Conservation (phyloP, 345 rosid genomes). For the Firmiana major region DNA sequence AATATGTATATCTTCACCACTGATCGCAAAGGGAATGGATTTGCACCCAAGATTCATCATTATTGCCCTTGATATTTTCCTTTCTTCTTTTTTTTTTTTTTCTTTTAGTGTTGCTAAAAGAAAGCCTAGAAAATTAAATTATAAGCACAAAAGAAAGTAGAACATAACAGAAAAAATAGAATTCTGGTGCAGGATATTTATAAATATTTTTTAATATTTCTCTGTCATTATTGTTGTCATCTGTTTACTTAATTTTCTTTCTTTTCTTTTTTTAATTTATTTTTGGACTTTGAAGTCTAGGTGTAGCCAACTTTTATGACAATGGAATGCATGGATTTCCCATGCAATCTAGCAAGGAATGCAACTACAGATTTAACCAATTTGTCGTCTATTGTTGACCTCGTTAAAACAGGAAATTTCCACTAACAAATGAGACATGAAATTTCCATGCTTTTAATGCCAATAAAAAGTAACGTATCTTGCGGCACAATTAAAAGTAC, state of each 20-base stretch:
- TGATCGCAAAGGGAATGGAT: constrained; percentile 50
- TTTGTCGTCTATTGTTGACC: constrained; percentile 42
- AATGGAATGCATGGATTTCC: constrained; percentile 9
- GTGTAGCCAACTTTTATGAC: background rate
- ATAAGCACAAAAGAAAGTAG: constrained; percentile 18
- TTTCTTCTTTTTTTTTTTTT: constrained; percentile 13
- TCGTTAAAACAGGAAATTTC: constrained; percentile 22
- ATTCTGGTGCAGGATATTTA: background rate
- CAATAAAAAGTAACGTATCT: constrained; percentile 17
- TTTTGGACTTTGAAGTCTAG: background rate
- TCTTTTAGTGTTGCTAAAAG: constrained; percentile 30
- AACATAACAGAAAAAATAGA: constrained; percentile 17
- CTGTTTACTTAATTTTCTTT: no score
- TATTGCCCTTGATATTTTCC: constrained; percentile 55
- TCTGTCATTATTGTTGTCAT: constrained; percentile 29
- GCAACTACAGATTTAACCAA: background rate
- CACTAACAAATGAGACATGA: constrained; percentile 17
- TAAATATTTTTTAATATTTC: background rate
- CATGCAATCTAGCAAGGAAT: constrained; percentile 13
- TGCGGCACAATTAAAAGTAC: background rate
- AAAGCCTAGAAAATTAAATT: constrained; percentile 21
- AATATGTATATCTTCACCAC: constrained; percentile 75
- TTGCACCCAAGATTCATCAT: constrained; percentile 90
- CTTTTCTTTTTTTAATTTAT: background rate
- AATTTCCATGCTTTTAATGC: constrained; percentile 26